Evolutionary conservation across 495 filamentous ascomycete species (phyloP).

Genomic region (Durotheca rogersii): DNA sequence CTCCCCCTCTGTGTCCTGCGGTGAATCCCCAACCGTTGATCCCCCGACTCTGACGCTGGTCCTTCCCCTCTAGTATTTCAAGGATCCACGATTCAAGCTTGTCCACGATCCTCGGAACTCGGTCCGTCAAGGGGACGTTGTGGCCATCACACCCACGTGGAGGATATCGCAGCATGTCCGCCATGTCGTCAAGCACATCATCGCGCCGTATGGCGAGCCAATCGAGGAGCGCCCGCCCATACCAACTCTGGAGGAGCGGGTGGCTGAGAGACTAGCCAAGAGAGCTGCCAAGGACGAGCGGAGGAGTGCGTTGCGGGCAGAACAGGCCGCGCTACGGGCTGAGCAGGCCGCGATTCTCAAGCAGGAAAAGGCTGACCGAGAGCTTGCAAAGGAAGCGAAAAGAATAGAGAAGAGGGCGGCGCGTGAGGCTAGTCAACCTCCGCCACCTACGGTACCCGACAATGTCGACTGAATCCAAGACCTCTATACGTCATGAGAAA

Average conservation of each 20-base stretch:
- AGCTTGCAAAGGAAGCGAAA: not conserved
- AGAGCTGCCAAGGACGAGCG: slow-evolving; percentile 53
- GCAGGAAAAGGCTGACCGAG: not conserved
- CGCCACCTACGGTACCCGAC: slow-evolving; percentile 2
- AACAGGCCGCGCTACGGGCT: slow-evolving; percentile 24
- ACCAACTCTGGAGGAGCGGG: slow-evolving; percentile 61
- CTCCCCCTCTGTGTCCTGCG: not conserved
- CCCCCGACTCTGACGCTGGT: no score
- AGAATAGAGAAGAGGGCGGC: not conserved
- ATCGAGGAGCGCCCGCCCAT: slow-evolving; percentile 65
- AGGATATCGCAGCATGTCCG: slow-evolving; percentile 64
- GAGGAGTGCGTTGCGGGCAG: slow-evolving; percentile 37
- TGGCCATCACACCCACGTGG: slow-evolving; percentile 70
- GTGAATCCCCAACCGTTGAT: slow-evolving; percentile 7
- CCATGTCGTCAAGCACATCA: slow-evolving; percentile 75
- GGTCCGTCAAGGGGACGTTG: slow-evolving; percentile 72
- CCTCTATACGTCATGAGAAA: not conserved
- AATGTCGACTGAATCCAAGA: slow-evolving; percentile 18
- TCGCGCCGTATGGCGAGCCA: slow-evolving; percentile 67
- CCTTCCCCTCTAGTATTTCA: slow-evolving; percentile 48
- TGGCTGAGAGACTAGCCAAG: slow-evolving; percentile 50
- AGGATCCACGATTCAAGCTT: slow-evolving; percentile 51
- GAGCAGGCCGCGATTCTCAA: slow-evolving; percentile 14
- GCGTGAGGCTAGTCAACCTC: slow-evolving; percentile 1
- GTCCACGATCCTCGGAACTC: slow-evolving; percentile 78